Evolutionary conservation across 192 early-diverging fungal genomes (phyloP), one percentile per base, ranked within the genome.

Genomic region (Mortierella antarctica): DNA sequence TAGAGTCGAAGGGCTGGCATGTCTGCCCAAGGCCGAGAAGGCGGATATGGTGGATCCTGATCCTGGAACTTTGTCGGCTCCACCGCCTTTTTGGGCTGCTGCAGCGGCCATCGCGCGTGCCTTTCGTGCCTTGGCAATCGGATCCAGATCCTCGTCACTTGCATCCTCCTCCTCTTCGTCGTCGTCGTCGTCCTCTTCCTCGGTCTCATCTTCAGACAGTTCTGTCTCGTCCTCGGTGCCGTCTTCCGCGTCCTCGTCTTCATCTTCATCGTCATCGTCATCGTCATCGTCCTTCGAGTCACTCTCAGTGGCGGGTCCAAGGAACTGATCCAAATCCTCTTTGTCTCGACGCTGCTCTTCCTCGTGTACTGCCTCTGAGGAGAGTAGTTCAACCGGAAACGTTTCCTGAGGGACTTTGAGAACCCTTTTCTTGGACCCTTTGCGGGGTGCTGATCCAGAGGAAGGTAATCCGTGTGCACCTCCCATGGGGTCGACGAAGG

Each of bases 71-170:
- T 31, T 5, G n/a, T 64, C 1, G 7, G 13, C 15, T 31, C 58
- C 5, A 58, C 21, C 2, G 58, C 31, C 31, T 31, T 31, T 45
- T 45, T 62, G 41, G 3, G 44, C 54, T 9, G 40, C 61, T 14
- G 60, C 74, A 1, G 69, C 59, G 5, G 65, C 65, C 1, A 47
- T 39, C 1, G 58, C 70, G 57, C 77, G 70, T 13, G 77, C 69
- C 21, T 51, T 67, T 14, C 77, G 63, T 17, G 77, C 77, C 47
- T 58, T 80, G 5, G 64, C 77, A 40, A 80, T 72, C 8, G 77
- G 77, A n/a, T 80, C 77, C 52, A 80, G 12, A 45, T 67, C 53
- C 4, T 72, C 70, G 7, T 80, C 77, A 13, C 65, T 70, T 17
- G 51, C 52, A 44, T 17, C 21, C n/a, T 48, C 56, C 0, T 58